Base-by-base conservation (phyloP, 345 rosid genomes). In the Camelina neglecta region DNA sequence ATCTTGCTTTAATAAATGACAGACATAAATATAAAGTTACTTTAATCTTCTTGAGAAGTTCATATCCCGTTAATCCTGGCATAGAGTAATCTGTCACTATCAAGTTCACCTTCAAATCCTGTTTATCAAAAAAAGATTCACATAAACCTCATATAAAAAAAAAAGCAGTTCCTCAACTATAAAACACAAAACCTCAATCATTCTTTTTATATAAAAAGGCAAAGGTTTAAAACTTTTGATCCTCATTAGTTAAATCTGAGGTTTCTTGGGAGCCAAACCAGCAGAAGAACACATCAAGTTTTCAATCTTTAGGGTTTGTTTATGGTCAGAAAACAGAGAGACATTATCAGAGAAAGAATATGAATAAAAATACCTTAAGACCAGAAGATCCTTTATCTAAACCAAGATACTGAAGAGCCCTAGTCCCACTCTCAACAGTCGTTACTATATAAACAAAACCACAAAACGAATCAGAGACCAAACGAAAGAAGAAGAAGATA, bases 61-160 rank as follows among this genome's bases (percentile, higher is more conserved):
- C 96, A 70, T 86, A 90, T 38, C 96, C 96, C 2, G 88, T 88
- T 87, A 90, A 80, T 45, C 93, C 96, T 0, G 93, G 96, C 93
- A 90, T 90, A 13, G 96, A 86, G 47, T 90, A 90, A 73, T 89
- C 94, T 2, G 92, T 89, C 82, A 89, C 86, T 65, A 89, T 89
- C 64, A 90, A 81, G 71, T 90, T 88, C 75, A 90, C 85, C 82
- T 88, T 90, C 86, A 93, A 79, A 72, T 82, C 91, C 96, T 93
- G 77, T 6, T 6, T 61, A 51, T 45, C 31, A 75, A 15, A 53
- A 49, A 9, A 21, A 21, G 2, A 21, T 63, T 29, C 10, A 13
- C 3, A 41, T 24, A 13, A 20, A 15, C 10, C 11, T 20, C 11
- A 15, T 57, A 47, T 36, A 33, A 61, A 18, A 18, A 18, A 18